Base-by-base conservation (phyloP, 495 filamentous ascomycete genomes). In the Emericellopsis terricola region DNA sequence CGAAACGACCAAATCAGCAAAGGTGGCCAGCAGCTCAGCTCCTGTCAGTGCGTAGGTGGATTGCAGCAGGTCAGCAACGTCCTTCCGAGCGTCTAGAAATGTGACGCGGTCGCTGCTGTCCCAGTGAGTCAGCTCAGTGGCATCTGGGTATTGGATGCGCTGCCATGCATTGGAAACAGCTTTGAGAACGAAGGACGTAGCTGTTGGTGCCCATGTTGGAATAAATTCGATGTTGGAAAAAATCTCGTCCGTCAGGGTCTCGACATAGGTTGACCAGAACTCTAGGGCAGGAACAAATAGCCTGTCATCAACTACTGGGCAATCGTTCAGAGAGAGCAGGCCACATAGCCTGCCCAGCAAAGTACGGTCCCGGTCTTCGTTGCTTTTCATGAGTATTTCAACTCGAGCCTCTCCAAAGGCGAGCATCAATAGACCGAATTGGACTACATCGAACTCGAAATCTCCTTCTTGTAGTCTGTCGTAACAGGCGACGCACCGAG, bases 51-150 rank as follows among this genome's bases (percentile, higher is more conserved):
- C 61, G 43, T 80, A 93, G 18, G 77, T 71, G 2, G 79, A 68
- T 34, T 86, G 71, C 2, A 94, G 57, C 39, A 91, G 68, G 50
- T 94, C 85, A 30, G 64, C 69, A 29, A 84, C 78, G 42, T 94
- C 86, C 35, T 74, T 69, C 16, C 89, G 71, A 32, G 83, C 87
- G 24, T 77, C 70, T 37, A 64, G 65, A 49, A 94, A 94, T 27
- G 71, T 76, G 29, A 57, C 59, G 30, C 70, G 69, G 28, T 83
- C 73, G 4, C 78, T 68, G 19, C 75, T 72, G 36, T 75, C 70
- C 86, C 84, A 94, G 8, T 55, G 62, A 13, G 54, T 52, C 29
- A 62, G 66, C 8, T 54, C 35, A 11, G 63, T 51, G 11, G 50
- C 44, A 3, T 65, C 46, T 4, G 76, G 76, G 44, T 70, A 69